Base-by-base conservation (phyloP, 192 early-diverging fungal species). In the Linnemannia hyalina region DNA sequence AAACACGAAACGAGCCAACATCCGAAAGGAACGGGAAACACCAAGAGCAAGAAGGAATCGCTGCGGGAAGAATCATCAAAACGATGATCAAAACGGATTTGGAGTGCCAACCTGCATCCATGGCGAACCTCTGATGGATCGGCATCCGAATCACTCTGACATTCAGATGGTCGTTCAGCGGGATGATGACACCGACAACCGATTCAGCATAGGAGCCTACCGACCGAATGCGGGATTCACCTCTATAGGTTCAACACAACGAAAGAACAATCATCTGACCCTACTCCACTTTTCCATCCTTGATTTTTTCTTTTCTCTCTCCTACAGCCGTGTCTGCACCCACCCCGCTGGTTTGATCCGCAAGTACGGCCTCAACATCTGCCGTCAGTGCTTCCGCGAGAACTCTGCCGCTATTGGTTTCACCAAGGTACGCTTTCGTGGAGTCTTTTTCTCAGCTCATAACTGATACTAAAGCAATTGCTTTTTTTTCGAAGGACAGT, bases 331-430 rank as follows among this genome's bases (percentile, higher is more conserved):
- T 88, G 97, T 99, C 88, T 99, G 98, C 92, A 93, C 97, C 86
- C 98, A 99, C 96, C 97, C 95, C 89, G 99, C 99, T 83, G 99
- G 99, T 95, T 96, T 99, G 90, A 99, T 99, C 92, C 97, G 99
- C 95, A 99, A 99, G 95, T 99, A 99, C 93, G 94, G 94, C 79
- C 92, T 99, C 76, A 95, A 99, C 95, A 92, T 99, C 87, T 99
- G 99, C 95, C 97, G 99, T 95, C 99, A 99, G 92, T 99, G 98
- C 95, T 99, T 99, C 97, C 97, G 99, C 92, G 97, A 99, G 92
- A 95, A 99, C 91, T 91, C 97, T 90, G 93, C 91, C 82, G 98
- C 97, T 90, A 99, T 99, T 93, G 99, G 99, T 83, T 99, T 99
- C 95, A 91, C 94, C 90, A 99, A 99, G 97, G 96, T 99, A 93